Evolutionary conservation across 1,139 yeast genomes (phyloP).

Genomic region (Pneumocystis murina): DNA sequence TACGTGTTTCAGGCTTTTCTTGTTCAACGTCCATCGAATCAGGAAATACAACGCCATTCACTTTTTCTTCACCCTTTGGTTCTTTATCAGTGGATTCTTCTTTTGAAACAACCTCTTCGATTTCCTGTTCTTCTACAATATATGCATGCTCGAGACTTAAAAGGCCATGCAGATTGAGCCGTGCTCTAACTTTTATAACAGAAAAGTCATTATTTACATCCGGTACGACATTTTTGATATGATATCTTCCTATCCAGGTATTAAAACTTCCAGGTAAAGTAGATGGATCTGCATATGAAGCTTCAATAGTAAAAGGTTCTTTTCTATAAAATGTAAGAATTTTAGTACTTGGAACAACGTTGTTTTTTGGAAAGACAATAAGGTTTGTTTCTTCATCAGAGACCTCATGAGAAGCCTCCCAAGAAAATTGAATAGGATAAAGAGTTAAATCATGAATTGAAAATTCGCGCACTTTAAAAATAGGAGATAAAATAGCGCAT

Average conservation of each 20-base stretch:
- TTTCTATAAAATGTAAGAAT: conserved; percentile 85
- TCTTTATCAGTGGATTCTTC: conserved; percentile 33
- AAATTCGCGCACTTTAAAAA: conserved; percentile 96
- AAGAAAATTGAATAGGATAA: conserved; percentile 81
- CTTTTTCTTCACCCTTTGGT: conserved; percentile 24
- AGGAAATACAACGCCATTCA: conserved; percentile 37
- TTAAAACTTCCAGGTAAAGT: conserved; percentile 58
- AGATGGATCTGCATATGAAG: conserved; percentile 64
- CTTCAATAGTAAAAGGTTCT: conserved; percentile 75
- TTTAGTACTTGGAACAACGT: conserved; percentile 87
- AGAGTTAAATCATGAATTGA: conserved; percentile 92
- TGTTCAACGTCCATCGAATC: conserved; percentile 24
- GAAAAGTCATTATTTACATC: conserved; percentile 61
- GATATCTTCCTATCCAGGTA: conserved; percentile 67
- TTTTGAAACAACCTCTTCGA: conserved; percentile 46
- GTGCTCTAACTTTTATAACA: conserved; percentile 81
- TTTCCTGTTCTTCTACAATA: conserved; percentile 82
- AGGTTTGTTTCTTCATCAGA: conserved; percentile 65
- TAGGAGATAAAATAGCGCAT: conserved; percentile 98
- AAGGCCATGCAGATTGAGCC: conserved; percentile 95
- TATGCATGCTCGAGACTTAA: conserved; percentile 88
- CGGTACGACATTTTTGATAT: conserved; percentile 69
- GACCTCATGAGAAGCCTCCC: conserved; percentile 79
- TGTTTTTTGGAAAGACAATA: conserved; percentile 94
- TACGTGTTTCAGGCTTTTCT: conserved; percentile 69